Conservation (phyloP, 2,329 filamentous ascomycete species). For the Paecilomyces formosus region DNA sequence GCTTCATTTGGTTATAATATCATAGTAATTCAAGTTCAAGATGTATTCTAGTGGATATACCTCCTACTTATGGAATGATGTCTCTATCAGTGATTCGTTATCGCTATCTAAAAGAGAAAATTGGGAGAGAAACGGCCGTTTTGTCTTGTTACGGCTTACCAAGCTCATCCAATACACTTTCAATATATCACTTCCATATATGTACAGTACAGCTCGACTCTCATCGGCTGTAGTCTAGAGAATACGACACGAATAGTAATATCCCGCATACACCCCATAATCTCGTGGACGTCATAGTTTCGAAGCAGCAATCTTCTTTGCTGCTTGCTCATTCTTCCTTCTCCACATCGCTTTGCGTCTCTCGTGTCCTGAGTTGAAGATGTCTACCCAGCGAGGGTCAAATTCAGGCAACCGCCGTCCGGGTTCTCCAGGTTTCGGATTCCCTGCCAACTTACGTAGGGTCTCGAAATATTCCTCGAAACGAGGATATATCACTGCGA, state of each 20-base stretch:
- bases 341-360: slow-evolving; percentile 53
- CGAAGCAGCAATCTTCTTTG: neutral
- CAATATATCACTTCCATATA: neutral
- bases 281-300: neutral
- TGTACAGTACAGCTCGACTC: neutral
- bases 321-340: slow-evolving; percentile 37
- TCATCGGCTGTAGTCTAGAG: neutral
- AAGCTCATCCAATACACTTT: too few species aligned
- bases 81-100: too few species aligned
- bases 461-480: slow-evolving; percentile 60
- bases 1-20: too few species aligned
- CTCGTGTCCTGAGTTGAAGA: slow-evolving; percentile 50
- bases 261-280: neutral
- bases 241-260: too few species aligned
- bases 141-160: too few species aligned
- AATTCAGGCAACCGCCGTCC: slow-evolving; percentile 38
- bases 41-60: too few species aligned
- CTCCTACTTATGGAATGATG: too few species aligned
- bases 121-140: too few species aligned
- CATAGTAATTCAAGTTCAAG: too few species aligned
- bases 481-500: slow-evolving; percentile 52
- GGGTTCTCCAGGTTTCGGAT: slow-evolving; percentile 29
- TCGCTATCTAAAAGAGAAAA: too few species aligned
- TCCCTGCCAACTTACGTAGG: slow-evolving; percentile 34
- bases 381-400: slow-evolving; percentile 31